phyloP scores from a whole-genome alignment of 2,329 filamentous ascomycete genomes.

The Neonectria punicea region DNA sequence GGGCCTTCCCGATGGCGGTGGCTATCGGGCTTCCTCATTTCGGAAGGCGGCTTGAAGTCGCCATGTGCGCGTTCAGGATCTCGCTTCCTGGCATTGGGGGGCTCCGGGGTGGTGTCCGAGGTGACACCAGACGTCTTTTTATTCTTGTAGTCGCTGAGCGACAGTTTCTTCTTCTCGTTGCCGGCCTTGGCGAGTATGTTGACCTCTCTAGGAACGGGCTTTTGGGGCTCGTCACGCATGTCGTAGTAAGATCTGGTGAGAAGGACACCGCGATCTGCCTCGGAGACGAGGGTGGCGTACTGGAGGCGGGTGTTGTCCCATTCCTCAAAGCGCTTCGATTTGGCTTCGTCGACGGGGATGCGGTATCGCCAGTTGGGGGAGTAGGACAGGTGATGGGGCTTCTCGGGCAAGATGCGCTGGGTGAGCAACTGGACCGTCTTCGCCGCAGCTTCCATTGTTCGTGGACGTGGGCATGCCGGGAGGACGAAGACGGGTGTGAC shows the following conservation, averaged over 20 bases:
- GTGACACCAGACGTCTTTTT: conserved; percentile 54
- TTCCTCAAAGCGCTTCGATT: conserved; percentile 55
- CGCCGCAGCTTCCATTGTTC: conserved; percentile 69
- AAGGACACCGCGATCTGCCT: conserved; percentile 67
- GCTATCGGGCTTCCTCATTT: conserved; percentile 40
- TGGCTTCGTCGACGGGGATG: conserved; percentile 52
- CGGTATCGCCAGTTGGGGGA: conserved; percentile 60
- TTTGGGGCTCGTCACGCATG: conserved; percentile 63
- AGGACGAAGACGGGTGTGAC: conserved; percentile 41
- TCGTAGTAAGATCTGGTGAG: conserved; percentile 67
- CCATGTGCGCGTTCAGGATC: conserved; percentile 46
- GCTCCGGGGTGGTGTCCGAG: conserved; percentile 52
- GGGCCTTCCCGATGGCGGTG: conserved; percentile 39
- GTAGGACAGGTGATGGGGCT: conserved; percentile 64
- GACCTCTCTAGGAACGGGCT: conserved; percentile 50
- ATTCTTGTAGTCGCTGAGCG: conserved; percentile 69
- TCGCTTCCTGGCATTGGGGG: conserved; percentile 45
- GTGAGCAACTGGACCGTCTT: conserved; percentile 65
- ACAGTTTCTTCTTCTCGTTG: conserved; percentile 65
- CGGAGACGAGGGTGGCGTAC: conserved; percentile 67
- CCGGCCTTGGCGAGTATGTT: conserved; percentile 53
- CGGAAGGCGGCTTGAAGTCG: conserved; percentile 34
- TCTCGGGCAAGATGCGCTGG: conserved; percentile 62
- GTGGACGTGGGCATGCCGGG: conserved; percentile 51
- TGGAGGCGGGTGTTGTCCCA: conserved; percentile 62